A percentile compares a stretch with the other conserved stretches of the same genome.
phyloP scores from a whole-genome alignment of 2,329 filamentous ascomycete species.

The Ambrosiella beaveri region DNA sequence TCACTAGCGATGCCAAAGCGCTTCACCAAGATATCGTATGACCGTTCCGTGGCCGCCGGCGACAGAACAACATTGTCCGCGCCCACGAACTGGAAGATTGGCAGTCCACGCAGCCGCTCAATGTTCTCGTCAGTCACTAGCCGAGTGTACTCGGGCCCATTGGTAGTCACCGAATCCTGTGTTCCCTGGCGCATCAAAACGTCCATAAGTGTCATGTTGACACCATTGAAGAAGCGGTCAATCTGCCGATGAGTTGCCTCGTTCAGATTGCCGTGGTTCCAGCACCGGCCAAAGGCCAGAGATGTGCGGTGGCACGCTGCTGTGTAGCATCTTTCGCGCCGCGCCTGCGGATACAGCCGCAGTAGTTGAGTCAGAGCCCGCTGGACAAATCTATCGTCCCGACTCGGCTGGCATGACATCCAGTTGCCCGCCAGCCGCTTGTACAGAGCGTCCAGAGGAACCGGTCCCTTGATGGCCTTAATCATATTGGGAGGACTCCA shows the following conservation, averaged over 20 bases:
- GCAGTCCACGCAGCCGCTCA: constrained; percentile 31
- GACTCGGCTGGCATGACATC: constrained; percentile 34
- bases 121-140: constrained; percentile 36
- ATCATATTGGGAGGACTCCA: constrained; percentile 38
- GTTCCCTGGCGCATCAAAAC: constrained; percentile 40
- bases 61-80: constrained; percentile 39
- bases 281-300: constrained; percentile 44
- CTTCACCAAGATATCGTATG: constrained; percentile 35
- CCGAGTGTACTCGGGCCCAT: constrained; percentile 28
- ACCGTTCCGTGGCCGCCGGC: constrained; percentile 33
- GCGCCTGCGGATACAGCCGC: constrained; percentile 37
- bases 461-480: constrained; percentile 32
- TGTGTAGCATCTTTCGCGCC: constrained; percentile 42
- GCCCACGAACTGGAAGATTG: constrained; percentile 38
- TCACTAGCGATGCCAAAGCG: constrained; percentile 26
- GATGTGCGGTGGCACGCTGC: constrained; percentile 42
- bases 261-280: constrained; percentile 49
- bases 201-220: constrained; percentile 39
- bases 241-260: constrained; percentile 46
- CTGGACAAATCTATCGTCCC: constrained; percentile 32
- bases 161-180: constrained; percentile 33
- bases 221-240: constrained; percentile 43
- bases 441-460: constrained; percentile 35
- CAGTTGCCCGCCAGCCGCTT: constrained; percentile 30
- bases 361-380: constrained; percentile 36